Base-by-base conservation (phyloP, 2,329 filamentous ascomycete species). In the Tolypocladium endophyticum region DNA sequence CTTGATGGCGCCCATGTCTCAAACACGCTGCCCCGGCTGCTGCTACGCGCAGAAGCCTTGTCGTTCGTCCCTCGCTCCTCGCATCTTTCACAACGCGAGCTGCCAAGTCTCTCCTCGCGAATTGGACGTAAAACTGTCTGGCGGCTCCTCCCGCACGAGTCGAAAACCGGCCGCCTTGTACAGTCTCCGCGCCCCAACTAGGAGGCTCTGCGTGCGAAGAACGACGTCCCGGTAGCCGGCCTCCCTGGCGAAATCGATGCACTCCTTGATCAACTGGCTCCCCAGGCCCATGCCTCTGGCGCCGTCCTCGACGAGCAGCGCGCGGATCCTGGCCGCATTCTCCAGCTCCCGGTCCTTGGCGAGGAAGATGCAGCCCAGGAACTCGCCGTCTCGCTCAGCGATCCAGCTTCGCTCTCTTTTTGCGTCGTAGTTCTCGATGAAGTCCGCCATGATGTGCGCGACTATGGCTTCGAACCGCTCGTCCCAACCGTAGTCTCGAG, bases 401-500 rank as follows among this genome's bases (percentile, higher is more conserved):
- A 70, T 68, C 68, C 68, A 71, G 60, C 65, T 67, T 2, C 63
- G 65, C n/a, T 70, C 68, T n/a, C 16, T 35, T 11, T 43, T 41
- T 2, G 64, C 61, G 30, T 70, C 62, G 58, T 63, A 64, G 18
- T 64, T 65, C 16, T 62, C 59, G 38, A 69, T 50, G 54, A 70
- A 70, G 25, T 68, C 67, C 11, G 66, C 64, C 7, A 62, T 61
- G 9, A 68, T 68, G 18, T 60, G 61, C 16, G 62, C 63, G 4
- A 68, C 60, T 14, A 64, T 53, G 4, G 64, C 63, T 36, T 71
- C 68, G 39, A 68, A 68, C 1, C 35, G 39, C 3, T 62, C 62
- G n/a, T 64, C 63, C 43, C 61, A 67, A 20, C 60, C 62, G 41
- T 60, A 62, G 3, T 67, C 63, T 12, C 64, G 38, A 14, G 56